These are phyloP conservation scores for Mortierella alpina DNA, from an alignment of 192 early-diverging fungal species.

Conservation along the genomic window DNA sequence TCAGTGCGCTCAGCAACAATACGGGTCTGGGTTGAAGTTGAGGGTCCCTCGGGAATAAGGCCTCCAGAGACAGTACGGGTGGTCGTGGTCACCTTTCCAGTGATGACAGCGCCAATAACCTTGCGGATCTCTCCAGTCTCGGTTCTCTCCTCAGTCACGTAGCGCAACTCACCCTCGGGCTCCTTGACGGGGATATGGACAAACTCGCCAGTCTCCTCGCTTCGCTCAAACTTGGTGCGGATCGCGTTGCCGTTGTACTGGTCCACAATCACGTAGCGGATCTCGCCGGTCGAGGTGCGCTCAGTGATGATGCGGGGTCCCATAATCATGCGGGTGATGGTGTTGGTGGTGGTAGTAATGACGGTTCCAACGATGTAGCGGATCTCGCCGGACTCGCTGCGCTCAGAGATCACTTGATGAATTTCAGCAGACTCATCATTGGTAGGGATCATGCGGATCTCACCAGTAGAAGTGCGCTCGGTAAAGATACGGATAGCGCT, in stretches of 20 bases:
- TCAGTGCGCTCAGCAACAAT: slow-evolving; percentile 42
- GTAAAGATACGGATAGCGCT: slow-evolving; percentile 47
- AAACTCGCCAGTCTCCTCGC: slow-evolving; percentile 48
- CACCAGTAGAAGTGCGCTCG: slow-evolving; percentile 33
- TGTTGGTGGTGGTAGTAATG: slow-evolving; percentile 18
- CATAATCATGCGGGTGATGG: slow-evolving; percentile 46
- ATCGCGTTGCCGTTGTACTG: slow-evolving; percentile 52
- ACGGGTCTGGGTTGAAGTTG: slow-evolving; percentile 44
- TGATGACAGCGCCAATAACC: slow-evolving; percentile 50
- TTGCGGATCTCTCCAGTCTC: slow-evolving; percentile 50
- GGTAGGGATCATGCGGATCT: slow-evolving; percentile 39
- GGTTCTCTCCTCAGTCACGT: slow-evolving; percentile 45
- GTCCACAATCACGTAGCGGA: slow-evolving; percentile 52
- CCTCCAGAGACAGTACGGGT: slow-evolving; percentile 33
- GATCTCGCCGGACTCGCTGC: slow-evolving; percentile 36
- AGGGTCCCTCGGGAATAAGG: background rate
- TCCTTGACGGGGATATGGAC: slow-evolving; percentile 54
- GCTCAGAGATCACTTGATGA: slow-evolving; percentile 34
- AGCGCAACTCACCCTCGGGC: slow-evolving; percentile 53
- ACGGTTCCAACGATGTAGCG: slow-evolving; percentile 43
- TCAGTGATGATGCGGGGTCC: slow-evolving; percentile 48
- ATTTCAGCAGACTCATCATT: slow-evolving; percentile 46
- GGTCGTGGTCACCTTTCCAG: slow-evolving; percentile 52
- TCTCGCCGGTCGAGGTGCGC: slow-evolving; percentile 45
- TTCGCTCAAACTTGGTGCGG: slow-evolving; percentile 54